Evolutionary conservation across 495 filamentous ascomycete genomes (phyloP), one percentile per base, ranked within the genome.

Genomic region (Rostrohypoxylon terebratum): DNA sequence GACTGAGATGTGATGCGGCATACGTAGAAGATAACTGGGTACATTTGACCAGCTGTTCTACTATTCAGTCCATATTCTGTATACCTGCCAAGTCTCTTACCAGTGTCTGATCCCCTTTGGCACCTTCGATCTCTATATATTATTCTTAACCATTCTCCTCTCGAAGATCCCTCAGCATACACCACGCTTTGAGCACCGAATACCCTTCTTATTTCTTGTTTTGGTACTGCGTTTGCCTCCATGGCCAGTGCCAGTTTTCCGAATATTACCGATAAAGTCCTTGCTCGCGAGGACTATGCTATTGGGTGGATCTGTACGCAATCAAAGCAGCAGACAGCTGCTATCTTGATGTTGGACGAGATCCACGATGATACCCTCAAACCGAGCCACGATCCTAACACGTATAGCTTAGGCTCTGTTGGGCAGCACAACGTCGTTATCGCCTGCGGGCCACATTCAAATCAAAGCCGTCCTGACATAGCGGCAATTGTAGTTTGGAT

Each of bases 241-340:
- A 45, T 45, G 42, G 42, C 10, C 13, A 45, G 42, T 2, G 10
- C 42, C 18, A 45, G 42, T 14, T 45, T 14, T 45, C 13, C 42
- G 10, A 20, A 11, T 3, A 28, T 28, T 3, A 5, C 1, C 28
- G 28, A 28, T 28, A 28, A 3, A 5, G 28, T 0, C 28, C 13
- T 18, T 45, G 18, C 0, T 4, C 2, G 28, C 28, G 62, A 45
- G 68, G 81, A 86, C 16, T 89, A 87, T 65, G 83, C 78, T 1
- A 78, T 89, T 3, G 86, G 82, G 42, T 86, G 83, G 83, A 81
- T 88, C 33, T 86, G 81, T 62, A 81, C 85, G 1, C 70, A 88
- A 3, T 55, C 75, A 8, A 69, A 75, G n/a, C 86, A 89, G 70
- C 63, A 75, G 8, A 75, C 82, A 6, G 87, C 86, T 1, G 86